A percentile compares a stretch with the other conserved stretches of the same genome.
These are phyloP conservation scores for Microcos paniculata DNA, from an alignment of 345 rosid species.

Conservation along the genomic window DNA sequence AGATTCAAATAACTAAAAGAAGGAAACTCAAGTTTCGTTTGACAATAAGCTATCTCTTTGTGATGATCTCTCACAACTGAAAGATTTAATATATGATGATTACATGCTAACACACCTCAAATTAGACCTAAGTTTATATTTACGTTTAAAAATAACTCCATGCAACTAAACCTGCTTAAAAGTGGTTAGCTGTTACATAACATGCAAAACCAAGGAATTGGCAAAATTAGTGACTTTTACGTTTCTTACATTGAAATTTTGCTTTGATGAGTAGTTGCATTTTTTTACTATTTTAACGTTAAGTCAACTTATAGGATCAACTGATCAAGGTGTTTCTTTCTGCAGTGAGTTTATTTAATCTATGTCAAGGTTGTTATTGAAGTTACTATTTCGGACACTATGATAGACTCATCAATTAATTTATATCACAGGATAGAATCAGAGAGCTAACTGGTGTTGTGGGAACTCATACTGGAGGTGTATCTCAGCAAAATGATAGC, in stretches of 20 bases:
- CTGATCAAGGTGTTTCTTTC: background rate
- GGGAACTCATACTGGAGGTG: constrained; percentile 41
- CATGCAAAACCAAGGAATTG: no score
- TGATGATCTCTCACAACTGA: no score
- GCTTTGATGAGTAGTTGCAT: background rate
- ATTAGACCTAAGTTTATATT: no score
- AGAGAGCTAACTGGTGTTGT: constrained; percentile 42
- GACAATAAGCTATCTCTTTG: no score
- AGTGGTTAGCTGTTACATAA: no score
- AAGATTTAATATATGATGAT: no score
- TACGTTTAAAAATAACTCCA: no score
- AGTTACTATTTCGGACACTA: background rate
- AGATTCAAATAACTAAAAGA: no score
- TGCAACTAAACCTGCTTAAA: no score
- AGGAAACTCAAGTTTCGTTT: no score
- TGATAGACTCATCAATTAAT: background rate
- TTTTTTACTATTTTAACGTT: background rate
- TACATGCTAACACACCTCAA: no score
- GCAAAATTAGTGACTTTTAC: no score
- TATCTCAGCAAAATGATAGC: constrained; percentile 33
- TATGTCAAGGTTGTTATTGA: background rate
- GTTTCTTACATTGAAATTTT: background rate
- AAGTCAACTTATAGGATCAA: background rate
- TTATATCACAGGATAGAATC: constrained; percentile 62
- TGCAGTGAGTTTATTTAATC: background rate